Percentiles rank a stretch among this genome's conserved stretches.
Evolutionary conservation across 495 filamentous ascomycete species (phyloP).

Genomic region (Hypoxylon rickii): DNA sequence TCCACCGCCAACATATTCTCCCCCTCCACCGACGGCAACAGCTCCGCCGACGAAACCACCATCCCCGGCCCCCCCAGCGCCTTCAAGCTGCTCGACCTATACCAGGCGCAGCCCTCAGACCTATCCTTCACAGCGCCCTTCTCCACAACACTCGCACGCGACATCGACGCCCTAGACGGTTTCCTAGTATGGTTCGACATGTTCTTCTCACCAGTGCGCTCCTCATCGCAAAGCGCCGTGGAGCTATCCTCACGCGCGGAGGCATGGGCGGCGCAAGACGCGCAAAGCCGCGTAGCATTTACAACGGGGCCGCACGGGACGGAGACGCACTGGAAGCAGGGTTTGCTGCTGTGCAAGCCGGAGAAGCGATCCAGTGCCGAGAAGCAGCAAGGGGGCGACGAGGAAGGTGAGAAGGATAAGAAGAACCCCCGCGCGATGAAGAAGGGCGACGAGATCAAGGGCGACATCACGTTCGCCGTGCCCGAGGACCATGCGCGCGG

Average conservation of each 20-base stretch:
- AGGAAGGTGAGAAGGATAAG: background rate
- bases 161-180: constrained; percentile 68
- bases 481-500: constrained; percentile 55
- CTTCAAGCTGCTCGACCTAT: constrained; percentile 77
- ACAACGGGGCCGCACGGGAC: constrained; percentile 79
- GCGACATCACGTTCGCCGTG: constrained; percentile 52
- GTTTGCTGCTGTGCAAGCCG: constrained; percentile 57
- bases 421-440: constrained; percentile 21
- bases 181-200: constrained; percentile 82
- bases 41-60: constrained; percentile 56
- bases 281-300: constrained; percentile 61
- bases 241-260: background rate
- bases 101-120: constrained; percentile 73
- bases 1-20: background rate
- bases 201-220: constrained; percentile 62
- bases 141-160: constrained; percentile 47
- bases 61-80: constrained; percentile 78
- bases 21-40: background rate
- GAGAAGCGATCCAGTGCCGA: background rate
- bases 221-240: constrained; percentile 6
- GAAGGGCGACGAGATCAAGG: constrained; percentile 44
- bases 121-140: constrained; percentile 77
- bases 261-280: constrained; percentile 30
- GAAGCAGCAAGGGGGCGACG: background rate
- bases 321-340: constrained; percentile 89